Evolutionary conservation across 805 yeast genomes (phyloP).

Genomic region (Danielia reshetovae): DNA sequence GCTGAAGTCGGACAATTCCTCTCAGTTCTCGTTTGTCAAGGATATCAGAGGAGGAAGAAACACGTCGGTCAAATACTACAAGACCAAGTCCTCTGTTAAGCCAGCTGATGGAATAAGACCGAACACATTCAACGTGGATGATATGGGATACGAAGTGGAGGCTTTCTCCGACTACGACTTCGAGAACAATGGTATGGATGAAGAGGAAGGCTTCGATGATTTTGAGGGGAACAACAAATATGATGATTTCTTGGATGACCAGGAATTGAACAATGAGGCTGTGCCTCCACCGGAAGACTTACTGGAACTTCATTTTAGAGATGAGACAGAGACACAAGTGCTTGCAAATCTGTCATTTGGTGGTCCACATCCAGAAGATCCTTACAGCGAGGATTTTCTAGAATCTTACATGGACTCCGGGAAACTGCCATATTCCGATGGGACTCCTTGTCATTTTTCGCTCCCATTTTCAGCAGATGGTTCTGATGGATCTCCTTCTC

Average conservation of each 20-base stretch:
- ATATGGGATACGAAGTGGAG: constrained; percentile 29
- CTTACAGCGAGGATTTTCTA: constrained; percentile 9
- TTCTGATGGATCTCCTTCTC: background rate
- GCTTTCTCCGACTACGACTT: constrained; percentile 38
- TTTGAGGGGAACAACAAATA: constrained; percentile 5
- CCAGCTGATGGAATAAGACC: constrained; percentile 3
- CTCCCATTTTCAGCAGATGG: background rate
- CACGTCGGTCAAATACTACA: constrained; percentile 51
- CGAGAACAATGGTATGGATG: constrained; percentile 40
- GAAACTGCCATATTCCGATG: constrained; percentile 4
- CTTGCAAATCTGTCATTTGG: background rate
- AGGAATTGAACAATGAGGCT: background rate
- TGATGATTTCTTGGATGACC: constrained; percentile 13
- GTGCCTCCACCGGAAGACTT: too few relatives aligned
- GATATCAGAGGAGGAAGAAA: constrained; percentile 46
- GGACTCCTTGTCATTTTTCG: background rate
- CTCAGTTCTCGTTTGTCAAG: constrained; percentile 51
- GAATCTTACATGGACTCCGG: constrained; percentile 12
- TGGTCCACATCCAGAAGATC: background rate
- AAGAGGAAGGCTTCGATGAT: constrained; percentile 17
- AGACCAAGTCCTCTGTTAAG: constrained; percentile 16
- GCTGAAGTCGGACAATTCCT: constrained; percentile 21
- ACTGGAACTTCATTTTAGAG: too few relatives aligned
- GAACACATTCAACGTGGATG: constrained; percentile 26
- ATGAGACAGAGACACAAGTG: too few relatives aligned